Evolutionary conservation across 768 basidiomycete species (phyloP).

Genomic region (Macrolepiota dolichaula): DNA sequence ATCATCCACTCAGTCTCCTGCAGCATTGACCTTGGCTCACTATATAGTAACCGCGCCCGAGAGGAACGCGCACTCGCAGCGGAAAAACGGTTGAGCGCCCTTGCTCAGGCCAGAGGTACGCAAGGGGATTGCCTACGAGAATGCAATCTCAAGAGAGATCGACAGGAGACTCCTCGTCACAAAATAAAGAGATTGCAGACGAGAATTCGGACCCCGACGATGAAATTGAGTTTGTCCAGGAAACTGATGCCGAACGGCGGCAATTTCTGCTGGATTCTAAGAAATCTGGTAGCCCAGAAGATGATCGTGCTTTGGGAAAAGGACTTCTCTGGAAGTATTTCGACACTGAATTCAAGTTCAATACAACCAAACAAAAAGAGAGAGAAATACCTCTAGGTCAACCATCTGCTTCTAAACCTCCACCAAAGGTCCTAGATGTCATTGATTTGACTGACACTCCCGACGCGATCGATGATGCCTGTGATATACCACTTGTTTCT

Average conservation of each 20-base stretch:
- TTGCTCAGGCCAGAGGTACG: constrained; percentile 28
- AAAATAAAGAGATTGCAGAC: constrained; percentile 12
- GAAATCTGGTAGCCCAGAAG: constrained; percentile 29
- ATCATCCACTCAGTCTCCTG: background rate
- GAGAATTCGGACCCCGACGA: constrained; percentile 28
- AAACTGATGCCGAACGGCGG: constrained; percentile 48
- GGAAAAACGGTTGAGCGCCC: constrained; percentile 52
- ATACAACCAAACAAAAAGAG: background rate
- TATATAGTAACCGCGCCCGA: constrained; percentile 66
- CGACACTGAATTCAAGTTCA: constrained; percentile 48
- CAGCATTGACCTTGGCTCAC: background rate
- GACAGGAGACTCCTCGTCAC: constrained; percentile 9
- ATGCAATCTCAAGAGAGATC: background rate
- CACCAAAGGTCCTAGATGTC: background rate
- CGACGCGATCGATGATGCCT: constrained; percentile 15
- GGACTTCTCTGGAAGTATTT: constrained; percentile 40
- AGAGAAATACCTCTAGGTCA: background rate
- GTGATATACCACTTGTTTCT: constrained; percentile 28
- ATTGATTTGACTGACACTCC: constrained; percentile 17
- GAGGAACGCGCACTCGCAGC: constrained; percentile 78
- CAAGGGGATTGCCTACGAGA: background rate
- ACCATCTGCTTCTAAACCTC: background rate
- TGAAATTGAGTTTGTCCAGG: constrained; percentile 33
- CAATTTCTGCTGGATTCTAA: constrained; percentile 47
- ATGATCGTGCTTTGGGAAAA: constrained; percentile 36